Percentiles rank a stretch among this genome's conserved stretches.
phyloP scores from a whole-genome alignment of 768 basidiomycete species.

The Sarcodon sp. region DNA sequence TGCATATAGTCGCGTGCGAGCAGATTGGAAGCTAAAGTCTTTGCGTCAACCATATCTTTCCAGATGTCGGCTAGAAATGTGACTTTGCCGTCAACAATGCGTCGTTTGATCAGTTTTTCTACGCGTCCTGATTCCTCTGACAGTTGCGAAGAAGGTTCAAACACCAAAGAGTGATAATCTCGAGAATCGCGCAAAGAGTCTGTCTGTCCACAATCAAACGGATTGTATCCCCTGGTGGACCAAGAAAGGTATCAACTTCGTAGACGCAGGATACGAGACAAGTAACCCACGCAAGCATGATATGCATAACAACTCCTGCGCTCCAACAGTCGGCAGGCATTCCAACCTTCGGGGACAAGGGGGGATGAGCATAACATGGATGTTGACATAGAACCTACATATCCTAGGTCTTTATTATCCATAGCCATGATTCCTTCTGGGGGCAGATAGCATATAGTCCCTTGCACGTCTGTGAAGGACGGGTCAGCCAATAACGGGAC shows the following conservation, averaged over 20 bases:
- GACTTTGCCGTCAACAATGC: slow-evolving; percentile 52
- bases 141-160: slow-evolving; percentile 12
- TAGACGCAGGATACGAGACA: neutral
- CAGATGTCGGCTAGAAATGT: slow-evolving; percentile 45
- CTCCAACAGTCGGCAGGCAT: slow-evolving; percentile 93
- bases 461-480: slow-evolving; percentile 41
- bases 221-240: neutral
- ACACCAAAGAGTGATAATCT: slow-evolving; percentile 13
- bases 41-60: slow-evolving; percentile 36
- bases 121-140: slow-evolving; percentile 32
- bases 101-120: slow-evolving; percentile 51
- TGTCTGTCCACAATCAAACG: neutral
- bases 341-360: slow-evolving; percentile 21
- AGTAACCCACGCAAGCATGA: slow-evolving; percentile 66
- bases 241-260: neutral
- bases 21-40: slow-evolving; percentile 20
- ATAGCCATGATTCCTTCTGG: slow-evolving; percentile 77
- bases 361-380: neutral
- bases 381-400: slow-evolving; percentile 13
- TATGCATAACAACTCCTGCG: slow-evolving; percentile 66
- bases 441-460: slow-evolving; percentile 79
- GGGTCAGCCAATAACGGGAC: neutral
- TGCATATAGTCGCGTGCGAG: slow-evolving; percentile 41
- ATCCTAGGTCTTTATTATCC: slow-evolving; percentile 61
- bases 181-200: neutral